Percentiles rank a stretch among this genome's conserved stretches.
These are phyloP conservation scores for Boletus patriciae DNA, from an alignment of 768 basidiomycete genomes.

Conservation along the genomic window DNA sequence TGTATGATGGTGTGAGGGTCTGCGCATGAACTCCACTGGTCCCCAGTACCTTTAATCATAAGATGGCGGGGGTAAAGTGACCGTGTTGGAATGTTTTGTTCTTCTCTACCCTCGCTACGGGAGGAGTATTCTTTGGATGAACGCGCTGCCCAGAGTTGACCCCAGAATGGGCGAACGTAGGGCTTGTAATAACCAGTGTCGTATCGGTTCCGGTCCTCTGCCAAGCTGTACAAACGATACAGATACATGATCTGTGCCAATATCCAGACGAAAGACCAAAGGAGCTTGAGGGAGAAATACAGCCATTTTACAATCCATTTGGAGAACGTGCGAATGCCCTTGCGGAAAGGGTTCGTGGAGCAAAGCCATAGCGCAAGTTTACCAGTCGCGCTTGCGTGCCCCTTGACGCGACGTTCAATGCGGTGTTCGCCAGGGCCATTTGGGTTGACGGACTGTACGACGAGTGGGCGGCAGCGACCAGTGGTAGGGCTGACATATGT, in stretches of 20 bases:
- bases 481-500: conserved; percentile 20
- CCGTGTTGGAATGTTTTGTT: conserved; percentile 4
- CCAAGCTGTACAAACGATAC: too few relatives aligned
- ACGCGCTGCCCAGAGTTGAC: conserved; percentile 24
- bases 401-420: conserved; percentile 6
- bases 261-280: conserved; percentile 11
- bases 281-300: conserved; percentile 6
- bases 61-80: conserved; percentile 15
- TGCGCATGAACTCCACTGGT: conserved; percentile 4
- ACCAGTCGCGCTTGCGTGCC: background rate
- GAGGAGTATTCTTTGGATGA: conserved; percentile 18
- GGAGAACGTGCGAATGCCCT: background rate
- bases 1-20: conserved; percentile 4
- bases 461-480: conserved; percentile 13
- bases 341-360: conserved; percentile 1
- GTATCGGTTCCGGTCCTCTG: background rate
- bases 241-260: background rate
- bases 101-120: background rate
- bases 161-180: background rate
- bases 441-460: conserved; percentile 14
- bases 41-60: background rate
- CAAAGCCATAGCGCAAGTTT: conserved; percentile 19
- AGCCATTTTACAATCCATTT: conserved; percentile 12
- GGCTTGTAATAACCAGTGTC: conserved; percentile 3
- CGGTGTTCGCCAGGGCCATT: background rate